These are phyloP conservation scores for Apophysomyces sp. DNA, from an alignment of 371 early-diverging fungal species.

Conservation along the genomic window DNA sequence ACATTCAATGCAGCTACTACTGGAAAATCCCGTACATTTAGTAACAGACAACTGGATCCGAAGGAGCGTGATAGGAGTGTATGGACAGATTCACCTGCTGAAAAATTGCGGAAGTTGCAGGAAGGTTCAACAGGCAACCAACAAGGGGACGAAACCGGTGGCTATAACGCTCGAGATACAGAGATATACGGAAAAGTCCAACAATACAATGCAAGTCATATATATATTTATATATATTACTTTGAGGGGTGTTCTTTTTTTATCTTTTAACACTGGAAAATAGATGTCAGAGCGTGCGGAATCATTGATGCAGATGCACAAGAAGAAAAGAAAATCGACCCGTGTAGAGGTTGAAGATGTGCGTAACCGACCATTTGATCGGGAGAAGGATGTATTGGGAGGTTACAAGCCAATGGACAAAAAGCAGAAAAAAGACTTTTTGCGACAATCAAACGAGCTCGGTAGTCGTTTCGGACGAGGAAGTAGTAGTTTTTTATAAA, in stretches of 20 bases:
- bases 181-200: conserved; percentile 18
- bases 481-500: conserved; percentile 43
- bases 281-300: conserved; percentile 40
- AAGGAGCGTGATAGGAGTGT: conserved; percentile 42
- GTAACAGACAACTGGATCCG: conserved; percentile 17
- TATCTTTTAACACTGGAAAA: too few species aligned
- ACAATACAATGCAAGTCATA: conserved; percentile 32
- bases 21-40: conserved; percentile 34
- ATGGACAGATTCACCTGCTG: conserved; percentile 69
- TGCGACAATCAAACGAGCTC: conserved; percentile 43
- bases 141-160: neutral
- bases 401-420: conserved; percentile 38
- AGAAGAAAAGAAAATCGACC: conserved; percentile 17
- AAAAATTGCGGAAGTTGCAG: conserved; percentile 37
- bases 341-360: conserved; percentile 45
- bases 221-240: too few species aligned
- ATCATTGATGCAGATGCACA: conserved; percentile 55
- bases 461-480: conserved; percentile 51
- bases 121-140: neutral
- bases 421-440: conserved; percentile 47
- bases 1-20: conserved; percentile 16
- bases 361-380: conserved; percentile 53
- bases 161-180: conserved; percentile 17
- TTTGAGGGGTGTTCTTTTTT: too few species aligned
- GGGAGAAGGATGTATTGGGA: conserved; percentile 55